Base-by-base conservation (phyloP, 108 stramenopile species). In the Discostella stelligeroides region DNA sequence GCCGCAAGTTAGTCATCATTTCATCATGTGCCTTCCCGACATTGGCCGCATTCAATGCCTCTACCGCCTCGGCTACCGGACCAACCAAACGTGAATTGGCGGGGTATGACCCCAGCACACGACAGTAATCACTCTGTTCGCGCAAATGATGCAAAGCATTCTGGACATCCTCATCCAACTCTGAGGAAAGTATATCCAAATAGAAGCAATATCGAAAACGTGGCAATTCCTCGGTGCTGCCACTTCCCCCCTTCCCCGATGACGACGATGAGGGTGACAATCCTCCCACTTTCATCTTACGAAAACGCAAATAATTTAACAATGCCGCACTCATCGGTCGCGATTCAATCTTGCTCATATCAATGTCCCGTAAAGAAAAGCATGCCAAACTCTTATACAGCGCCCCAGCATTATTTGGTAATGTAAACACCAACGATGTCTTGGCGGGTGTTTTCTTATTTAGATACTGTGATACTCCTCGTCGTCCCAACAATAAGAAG, bases 331-430 rank as follows among this genome's bases (percentile, higher is more conserved):
- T 89, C 39, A 92, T 96, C 2, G 98, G 98, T 2, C 98, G 83
- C 20, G 88, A 90, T 82, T 99, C 98, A 68, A 99, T 97, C 82
- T 99, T 99, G 61, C 85, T 82, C 84, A 96, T 96, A 76, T 98
- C 97, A 65, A 99, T 96, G 63, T 99, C 96, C 25, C 97, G 73
- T 63, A 97, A 65, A 23, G 88, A 84, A 72, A 99, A 99, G 79
- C 97, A 97, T 4, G 97, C 96, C 38, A 99, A 75, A 7, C 97
- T 95, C 65, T 97, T 97, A 80, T 97, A 97, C 62, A 99, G 70
- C 7, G 97, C 97, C 7, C 98, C 97, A 0, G 96, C 82, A 41
- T 83, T 86, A 69, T 98, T 94, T 17, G 93, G 88, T 18, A 98
- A 71, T 8, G 96, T 96, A 78, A 99, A 99, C 38, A 98, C 96